Base-by-base conservation (phyloP, 345 rosid genomes). In the Eucalyptus curtisii region DNA sequence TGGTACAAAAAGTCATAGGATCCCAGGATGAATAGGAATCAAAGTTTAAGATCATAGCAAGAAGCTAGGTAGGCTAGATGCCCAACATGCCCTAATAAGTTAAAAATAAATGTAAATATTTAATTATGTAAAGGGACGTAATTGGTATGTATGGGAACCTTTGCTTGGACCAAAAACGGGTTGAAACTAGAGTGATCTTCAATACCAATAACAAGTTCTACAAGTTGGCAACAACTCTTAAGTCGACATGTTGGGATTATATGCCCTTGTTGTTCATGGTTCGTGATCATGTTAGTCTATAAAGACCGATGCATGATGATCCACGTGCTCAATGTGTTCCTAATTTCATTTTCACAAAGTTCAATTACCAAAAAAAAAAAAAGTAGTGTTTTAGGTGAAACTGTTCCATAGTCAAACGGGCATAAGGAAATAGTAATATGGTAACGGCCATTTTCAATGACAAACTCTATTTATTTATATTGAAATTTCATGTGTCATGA, bases 371-470 rank as follows among this genome's bases (percentile, higher is more conserved):
- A 37, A 17, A 71, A 33, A 8, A 17, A 5, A 17, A 68, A 17
- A 7, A 19, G 1, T 17, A 33, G 25, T 10, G 14, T 37, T 10
- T 10, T 37, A 37, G 45, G 81, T 37, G 81, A 33, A 71, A 37
- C 7, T 37, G 14, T 37, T 71, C 27, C 25, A 1, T 10, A 37
- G 11, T 19, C 81, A 71, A 71, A 37, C 0, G 1, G 45, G 81
- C 2, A 0, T 37, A 0, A 9, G 45, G 25, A 33, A 37, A 71
- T 20, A 37, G 25, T 71, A 37, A 71, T 19, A 71, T 37, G 45
- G 0, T 71, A 3, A 0, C 0, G 1, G 0, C 7, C 13, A 19
- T 37, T 71, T 71, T 20, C 2, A 33, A 71, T 10, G 4, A 0
- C 25, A 6, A 33, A 2, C 2, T 19, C 25, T 17, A 37, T 71